Conservation (phyloP, 78 protist species). For the Emiliania huxleyi region DNA sequence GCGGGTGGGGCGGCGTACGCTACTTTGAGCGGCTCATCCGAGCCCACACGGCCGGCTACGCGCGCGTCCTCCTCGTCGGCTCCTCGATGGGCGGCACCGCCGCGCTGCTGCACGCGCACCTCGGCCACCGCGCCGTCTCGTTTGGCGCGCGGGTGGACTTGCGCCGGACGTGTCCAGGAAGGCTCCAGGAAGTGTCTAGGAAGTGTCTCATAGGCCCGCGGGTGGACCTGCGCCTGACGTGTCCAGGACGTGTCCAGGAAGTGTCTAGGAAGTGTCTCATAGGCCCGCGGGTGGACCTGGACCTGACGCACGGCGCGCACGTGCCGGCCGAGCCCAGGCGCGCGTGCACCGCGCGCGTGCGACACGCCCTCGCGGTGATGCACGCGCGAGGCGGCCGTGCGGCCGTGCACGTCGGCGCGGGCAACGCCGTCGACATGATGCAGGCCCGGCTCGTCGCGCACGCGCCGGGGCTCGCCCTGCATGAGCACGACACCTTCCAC, state of each 20-base stretch:
- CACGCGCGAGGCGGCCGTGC: too few relatives aligned
- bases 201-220: too few relatives aligned
- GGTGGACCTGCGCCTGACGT: not conserved
- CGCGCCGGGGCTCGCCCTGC: not conserved
- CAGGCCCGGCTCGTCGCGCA: not conserved
- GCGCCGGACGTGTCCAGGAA: too few relatives aligned
- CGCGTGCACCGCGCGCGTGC: not conserved
- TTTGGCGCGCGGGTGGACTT: not conserved
- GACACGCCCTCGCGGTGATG: not conserved
- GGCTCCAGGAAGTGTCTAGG: too few relatives aligned
- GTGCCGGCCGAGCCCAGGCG: too few relatives aligned
- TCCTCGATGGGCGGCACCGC: constrained; percentile 10
- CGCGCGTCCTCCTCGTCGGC: not conserved
- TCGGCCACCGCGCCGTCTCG: not conserved
- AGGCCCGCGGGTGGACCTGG: too few relatives aligned
- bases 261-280: too few relatives aligned
- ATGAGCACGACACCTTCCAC: constrained; percentile 1
- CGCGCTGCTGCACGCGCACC: not conserved
- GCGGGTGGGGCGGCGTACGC: not conserved
- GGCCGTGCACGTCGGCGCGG: not conserved
- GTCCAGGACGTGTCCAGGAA: too few relatives aligned
- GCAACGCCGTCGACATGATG: not conserved
- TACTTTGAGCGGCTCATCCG: not conserved
- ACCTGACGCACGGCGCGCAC: too few relatives aligned
- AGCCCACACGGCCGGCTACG: not conserved